These are phyloP conservation scores for Penicillium vulpinum DNA, from an alignment of 2,329 filamentous ascomycete species.

Conservation along the genomic window DNA sequence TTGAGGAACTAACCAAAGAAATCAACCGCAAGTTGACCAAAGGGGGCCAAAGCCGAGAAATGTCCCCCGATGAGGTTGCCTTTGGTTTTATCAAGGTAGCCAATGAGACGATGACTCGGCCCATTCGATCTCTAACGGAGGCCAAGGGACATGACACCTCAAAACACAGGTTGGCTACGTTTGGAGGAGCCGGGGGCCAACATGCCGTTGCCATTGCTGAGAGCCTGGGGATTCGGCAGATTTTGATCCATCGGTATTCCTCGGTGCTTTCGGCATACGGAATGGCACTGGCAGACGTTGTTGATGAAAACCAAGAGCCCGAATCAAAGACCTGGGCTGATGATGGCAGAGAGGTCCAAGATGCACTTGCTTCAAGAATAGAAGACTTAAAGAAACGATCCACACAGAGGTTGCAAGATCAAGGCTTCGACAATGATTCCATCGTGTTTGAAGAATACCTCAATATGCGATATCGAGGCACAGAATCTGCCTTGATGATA, in stretches of 20 bases:
- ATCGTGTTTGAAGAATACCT: constrained; percentile 89
- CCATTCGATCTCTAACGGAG: constrained; percentile 85
- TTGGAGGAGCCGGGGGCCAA: constrained; percentile 86
- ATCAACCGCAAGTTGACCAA: constrained; percentile 64
- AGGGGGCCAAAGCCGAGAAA: constrained; percentile 37
- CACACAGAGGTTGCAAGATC: constrained; percentile 64
- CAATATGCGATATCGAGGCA: constrained; percentile 62
- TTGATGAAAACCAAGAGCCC: constrained; percentile 74
- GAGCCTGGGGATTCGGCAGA: constrained; percentile 76
- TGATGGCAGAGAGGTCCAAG: constrained; percentile 52
- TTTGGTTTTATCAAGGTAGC: constrained; percentile 88
- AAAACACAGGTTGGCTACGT: constrained; percentile 79
- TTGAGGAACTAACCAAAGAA: constrained; percentile 71
- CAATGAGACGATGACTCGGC: constrained; percentile 86
- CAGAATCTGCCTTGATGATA: constrained; percentile 39
- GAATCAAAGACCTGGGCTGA: constrained; percentile 62
- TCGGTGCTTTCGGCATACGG: constrained; percentile 88
- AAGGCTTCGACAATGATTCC: constrained; percentile 73
- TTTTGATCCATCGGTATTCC: constrained; percentile 81
- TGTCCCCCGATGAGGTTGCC: constrained; percentile 79
- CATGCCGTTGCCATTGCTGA: constrained; percentile 90
- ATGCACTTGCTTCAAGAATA: constrained; percentile 71
- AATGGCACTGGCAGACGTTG: constrained; percentile 79
- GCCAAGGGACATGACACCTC: constrained; percentile 86
- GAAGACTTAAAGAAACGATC: constrained; percentile 77